Evolutionary conservation across 2,329 filamentous ascomycete species (phyloP), one percentile per base, ranked within the genome.

Genomic region (Microdochium nivale): DNA sequence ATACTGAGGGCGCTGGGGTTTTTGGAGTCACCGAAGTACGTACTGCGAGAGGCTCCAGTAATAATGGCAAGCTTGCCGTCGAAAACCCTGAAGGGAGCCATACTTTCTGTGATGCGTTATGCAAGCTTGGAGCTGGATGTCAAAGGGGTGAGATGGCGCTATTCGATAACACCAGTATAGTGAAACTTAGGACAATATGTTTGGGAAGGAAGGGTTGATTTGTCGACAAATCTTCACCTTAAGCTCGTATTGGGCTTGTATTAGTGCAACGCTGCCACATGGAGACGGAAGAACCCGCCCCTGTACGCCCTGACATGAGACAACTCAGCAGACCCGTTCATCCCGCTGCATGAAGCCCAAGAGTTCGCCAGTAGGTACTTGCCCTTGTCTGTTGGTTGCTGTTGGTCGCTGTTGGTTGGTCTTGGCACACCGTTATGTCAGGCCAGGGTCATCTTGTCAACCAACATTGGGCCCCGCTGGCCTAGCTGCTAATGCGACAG

Each of bases 11-110:
- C n/a, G n/a, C n/a, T n/a, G n/a, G n/a, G n/a, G 35, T 19, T 14
- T 9, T 9, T n/a, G 35, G 14, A 23, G 46, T 46, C 14, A 48
- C 21, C 21, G 11, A 7, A 5, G 14, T 10, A 50, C 58, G 21
- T 64, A 76, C 75, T 74, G 59, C 77, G 66, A 19, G 75, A 75
- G 27, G 73, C 74, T 24, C 77, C 77, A 0, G 76, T 79, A 13
- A 80, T 70, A 50, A 80, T 69, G 37, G 71, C 76, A 7, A 77
- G 61, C 56, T 76, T 75, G 53, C 76, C 75, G 55, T 78, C 71
- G 27, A 47, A 47, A 23, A 24, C 40, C 19, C 40, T 44, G 21
- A 24, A 44, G 40, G 40, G 16, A 23, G 19, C 40, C 40, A 44
- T 44, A 19, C 8, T 44, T n/a, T n/a, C n/a, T 21, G n/a, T 44